Base-by-base conservation (phyloP, 2,329 filamentous ascomycete species). In the Fusarium sp. region DNA sequence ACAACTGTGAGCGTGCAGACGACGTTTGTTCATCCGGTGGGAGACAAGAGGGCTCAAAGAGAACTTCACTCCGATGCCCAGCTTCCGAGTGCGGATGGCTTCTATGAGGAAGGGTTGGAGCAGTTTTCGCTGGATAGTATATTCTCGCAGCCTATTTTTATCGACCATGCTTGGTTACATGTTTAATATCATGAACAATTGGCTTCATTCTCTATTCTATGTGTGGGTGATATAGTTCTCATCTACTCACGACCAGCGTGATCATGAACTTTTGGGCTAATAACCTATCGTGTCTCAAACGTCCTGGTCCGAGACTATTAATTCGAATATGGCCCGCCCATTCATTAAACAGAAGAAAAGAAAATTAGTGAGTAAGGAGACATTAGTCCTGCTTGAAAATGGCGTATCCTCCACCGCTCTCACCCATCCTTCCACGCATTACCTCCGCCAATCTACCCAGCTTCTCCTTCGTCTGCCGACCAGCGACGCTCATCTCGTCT, bases 91-190 rank as follows among this genome's bases (percentile, higher is more conserved):
- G 6, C 66, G 2, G 48, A 54, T 5, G 68, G 71, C 18, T 39
- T 74, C 0, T 74, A 74, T 8, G 72, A 74, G 24, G 72, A 74
- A 31, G 72, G 64, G 0, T 5, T 74, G 29, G 72, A 74, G 31
- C 68, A 74, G 37, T 74, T 65, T 69, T 74, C 72, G n/a, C 22
- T 74, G 2, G 72, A 74, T 52, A 74, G 71, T 35, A 74, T 74
- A 63, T 74, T 74, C 18, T 74, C 71, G 18, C 72, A 74, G n/a
- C 72, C 72, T 2, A 72, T 74, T 58, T 74, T 74, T 48, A 75
- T 75, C 10, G 72, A 74, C 33, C 72, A 74, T 50, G 72, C 72
- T 9, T 74, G 72, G 72, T 13, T 74, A 13, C 68, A 74, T 61
- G 72, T 74, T 24, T 74, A 50, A 65, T 35, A 37, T 27, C 14